Evolutionary conservation across 345 rosid genomes (phyloP).

Genomic region (Hibiscus trionum): DNA sequence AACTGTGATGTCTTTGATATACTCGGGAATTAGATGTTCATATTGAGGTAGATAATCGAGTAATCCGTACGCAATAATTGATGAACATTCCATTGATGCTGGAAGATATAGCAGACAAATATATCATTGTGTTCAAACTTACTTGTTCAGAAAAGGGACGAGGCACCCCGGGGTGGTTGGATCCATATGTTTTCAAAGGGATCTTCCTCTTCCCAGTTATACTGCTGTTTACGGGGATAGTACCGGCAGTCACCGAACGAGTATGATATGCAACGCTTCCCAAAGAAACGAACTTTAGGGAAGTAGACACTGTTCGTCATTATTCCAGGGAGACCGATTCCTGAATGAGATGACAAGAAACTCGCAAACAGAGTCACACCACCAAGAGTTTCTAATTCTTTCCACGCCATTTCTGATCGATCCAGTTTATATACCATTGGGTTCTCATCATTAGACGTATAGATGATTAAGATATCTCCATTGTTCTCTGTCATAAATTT

Average conservation of each 20-base stretch:
- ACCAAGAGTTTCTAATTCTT: constrained; percentile 44
- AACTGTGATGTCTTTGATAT: too few species aligned
- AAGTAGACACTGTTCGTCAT: constrained; percentile 56
- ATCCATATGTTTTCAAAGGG: constrained; percentile 59
- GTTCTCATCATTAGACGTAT: constrained; percentile 41
- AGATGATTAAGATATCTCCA: constrained; percentile 48
- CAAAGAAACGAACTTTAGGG: constrained; percentile 63
- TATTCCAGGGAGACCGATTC: constrained; percentile 40
- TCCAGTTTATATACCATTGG: constrained; percentile 54
- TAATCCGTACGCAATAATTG: too few species aligned
- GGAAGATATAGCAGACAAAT: too few species aligned
- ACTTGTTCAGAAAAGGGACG: constrained; percentile 26
- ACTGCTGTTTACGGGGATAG: constrained; percentile 52
- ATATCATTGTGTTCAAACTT: not conserved
- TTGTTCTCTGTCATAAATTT: constrained; percentile 46
- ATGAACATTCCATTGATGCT: too few species aligned
- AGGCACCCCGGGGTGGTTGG: constrained; percentile 42
- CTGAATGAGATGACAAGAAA: constrained; percentile 48
- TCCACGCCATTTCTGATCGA: constrained; percentile 40
- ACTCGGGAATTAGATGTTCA: too few species aligned
- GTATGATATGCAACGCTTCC: constrained; percentile 57
- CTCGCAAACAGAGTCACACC: constrained; percentile 59
- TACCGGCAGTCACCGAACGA: constrained; percentile 41
- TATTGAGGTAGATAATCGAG: too few species aligned
- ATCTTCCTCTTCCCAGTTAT: constrained; percentile 61